Percentiles rank a stretch among this genome's conserved stretches.
Evolutionary conservation across 2,329 filamentous ascomycete species (phyloP).

Genomic region (Polychaeton citri): DNA sequence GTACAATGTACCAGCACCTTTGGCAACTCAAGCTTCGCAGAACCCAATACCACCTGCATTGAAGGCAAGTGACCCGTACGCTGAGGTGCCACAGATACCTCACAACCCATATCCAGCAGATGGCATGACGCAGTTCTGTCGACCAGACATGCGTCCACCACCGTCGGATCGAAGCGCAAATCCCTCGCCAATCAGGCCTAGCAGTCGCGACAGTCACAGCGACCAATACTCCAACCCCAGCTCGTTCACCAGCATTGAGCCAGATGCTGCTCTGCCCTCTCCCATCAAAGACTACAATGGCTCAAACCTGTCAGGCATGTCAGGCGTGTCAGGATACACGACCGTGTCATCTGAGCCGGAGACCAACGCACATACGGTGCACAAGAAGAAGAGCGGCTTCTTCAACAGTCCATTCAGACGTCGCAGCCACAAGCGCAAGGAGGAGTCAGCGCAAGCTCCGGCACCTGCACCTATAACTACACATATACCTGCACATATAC

Average conservation of each 20-base stretch:
- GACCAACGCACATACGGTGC: conserved; percentile 46
- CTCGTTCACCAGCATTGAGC: conserved; percentile 77
- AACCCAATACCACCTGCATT: conserved; percentile 1
- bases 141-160: conserved; percentile 44
- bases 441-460: conserved; percentile 40
- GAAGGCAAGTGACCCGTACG: conserved; percentile 38
- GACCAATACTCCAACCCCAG: conserved; percentile 73
- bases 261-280: conserved; percentile 58
- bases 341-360: conserved; percentile 34
- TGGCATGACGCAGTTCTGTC: conserved; percentile 95
- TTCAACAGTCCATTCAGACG: conserved; percentile 89
- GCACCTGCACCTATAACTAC: too few species aligned
- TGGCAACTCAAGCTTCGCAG: neutral
- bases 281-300: conserved; percentile 48
- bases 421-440: conserved; percentile 66
- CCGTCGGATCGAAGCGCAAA: conserved; percentile 57
- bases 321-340: conserved; percentile 3
- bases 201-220: conserved; percentile 71
- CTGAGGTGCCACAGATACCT: conserved; percentile 55
- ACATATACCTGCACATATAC: too few species aligned
- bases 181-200: conserved; percentile 57
- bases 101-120: conserved; percentile 91
- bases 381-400: conserved; percentile 67
- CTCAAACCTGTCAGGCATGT: conserved; percentile 16
- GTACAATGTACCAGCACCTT: neutral